Evolutionary conservation across 768 basidiomycete genomes (phyloP), one percentile per base, ranked within the genome.

Genomic region (Fomitopsis pulvina): DNA sequence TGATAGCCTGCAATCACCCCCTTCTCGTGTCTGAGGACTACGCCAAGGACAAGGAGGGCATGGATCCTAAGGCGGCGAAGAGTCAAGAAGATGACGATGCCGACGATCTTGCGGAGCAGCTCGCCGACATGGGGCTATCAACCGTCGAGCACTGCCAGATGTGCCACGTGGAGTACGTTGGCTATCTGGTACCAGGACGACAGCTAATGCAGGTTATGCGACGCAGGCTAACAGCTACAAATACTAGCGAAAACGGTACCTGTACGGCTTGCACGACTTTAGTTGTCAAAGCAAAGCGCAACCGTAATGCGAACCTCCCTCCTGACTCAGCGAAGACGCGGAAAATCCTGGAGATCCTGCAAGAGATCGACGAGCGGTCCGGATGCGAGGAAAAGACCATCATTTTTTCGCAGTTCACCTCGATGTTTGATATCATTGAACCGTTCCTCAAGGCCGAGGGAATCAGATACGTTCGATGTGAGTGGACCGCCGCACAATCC

Each of bases 391-490:
- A 96, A 63, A 99, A 97, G 76, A 95, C 93, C 0, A 98, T 98
- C 55, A 83, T 99, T 18, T 98, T 97, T 63, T 93, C 91, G 0
- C 94, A 96, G 61, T 91, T 91, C 54, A 97, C 95, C 1, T 75
- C 77, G 46, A 82, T 90, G 87, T 70, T 99, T 53, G 82, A 94
- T 64, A 63, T 97, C 49, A 75, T 96, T 39, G 81, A 94, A 66
- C 87, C 85, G 0, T 96, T 96, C 69, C 71, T 99, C 66, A 71
- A 70, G 25, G 75, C 79, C 2, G 71, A 75, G 11, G 80, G 81
- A 0, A 72, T 93, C 57, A 75, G 77, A 53, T 94, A 78, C 63
- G 87, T 87, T 25, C 79, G 93, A 63, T 98, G 95, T 96, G 62
- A 71, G 92, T 80, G 10, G 14, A 12, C 6, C 5, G 5, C 34